Conservation (phyloP, 192 early-diverging fungal genomes). For the Coemansia biformis region DNA sequence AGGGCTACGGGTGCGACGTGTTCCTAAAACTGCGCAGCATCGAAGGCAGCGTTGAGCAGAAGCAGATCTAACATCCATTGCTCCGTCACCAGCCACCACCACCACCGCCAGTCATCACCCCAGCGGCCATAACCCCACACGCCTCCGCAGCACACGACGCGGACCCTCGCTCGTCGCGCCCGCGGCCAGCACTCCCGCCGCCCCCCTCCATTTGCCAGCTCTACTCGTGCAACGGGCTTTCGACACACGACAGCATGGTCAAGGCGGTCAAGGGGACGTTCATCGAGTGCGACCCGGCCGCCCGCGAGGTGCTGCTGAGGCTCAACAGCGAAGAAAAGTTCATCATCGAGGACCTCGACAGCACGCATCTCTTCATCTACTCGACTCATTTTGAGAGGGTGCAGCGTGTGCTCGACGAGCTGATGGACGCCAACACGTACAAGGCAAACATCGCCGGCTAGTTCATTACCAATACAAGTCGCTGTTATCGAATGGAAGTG, state of each 20-base stretch:
- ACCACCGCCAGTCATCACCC: too few relatives aligned
- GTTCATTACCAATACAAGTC: too few relatives aligned
- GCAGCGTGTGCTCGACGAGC: conserved; percentile 59
- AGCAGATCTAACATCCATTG: conserved; percentile 46
- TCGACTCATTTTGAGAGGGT: conserved; percentile 55
- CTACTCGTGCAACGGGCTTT: neutral
- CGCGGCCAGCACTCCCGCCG: too few relatives aligned
- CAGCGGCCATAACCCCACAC: too few relatives aligned
- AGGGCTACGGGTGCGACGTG: conserved; percentile 88
- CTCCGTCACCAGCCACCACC: too few relatives aligned
- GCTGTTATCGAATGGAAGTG: too few relatives aligned
- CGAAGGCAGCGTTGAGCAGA: conserved; percentile 53
- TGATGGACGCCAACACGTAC: conserved; percentile 71
- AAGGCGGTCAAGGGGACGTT: conserved; percentile 49
- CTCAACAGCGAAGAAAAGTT: conserved; percentile 66
- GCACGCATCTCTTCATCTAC: conserved; percentile 74
- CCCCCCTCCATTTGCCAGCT: too few relatives aligned
- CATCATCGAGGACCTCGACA: conserved; percentile 81
- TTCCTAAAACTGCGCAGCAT: conserved; percentile 87
- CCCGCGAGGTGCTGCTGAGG: conserved; percentile 68
- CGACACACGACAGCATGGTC: conserved; percentile 19
- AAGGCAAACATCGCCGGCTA: conserved; percentile 39
- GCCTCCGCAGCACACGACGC: too few relatives aligned
- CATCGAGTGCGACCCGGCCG: conserved; percentile 68
- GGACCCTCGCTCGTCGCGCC: too few relatives aligned